A percentile compares a stretch with the other conserved stretches of the same genome.
phyloP scores from a whole-genome alignment of 169 alveolate species.

The Cystoisospora suis region DNA sequence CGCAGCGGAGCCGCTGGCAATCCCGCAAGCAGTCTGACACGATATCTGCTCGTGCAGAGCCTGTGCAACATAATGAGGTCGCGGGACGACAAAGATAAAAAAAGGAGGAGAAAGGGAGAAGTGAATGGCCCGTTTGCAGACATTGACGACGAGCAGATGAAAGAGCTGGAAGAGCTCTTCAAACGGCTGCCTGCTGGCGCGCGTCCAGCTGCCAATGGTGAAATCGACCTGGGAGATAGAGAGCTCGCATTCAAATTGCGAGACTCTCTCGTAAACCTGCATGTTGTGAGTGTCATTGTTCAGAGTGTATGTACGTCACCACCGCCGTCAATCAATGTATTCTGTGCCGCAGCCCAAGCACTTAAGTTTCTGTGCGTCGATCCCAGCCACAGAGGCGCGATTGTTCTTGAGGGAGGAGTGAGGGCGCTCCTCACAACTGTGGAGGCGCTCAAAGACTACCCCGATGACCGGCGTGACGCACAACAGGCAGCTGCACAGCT shows the following conservation, averaged over 20 bases:
- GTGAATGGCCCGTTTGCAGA: constrained; percentile 21
- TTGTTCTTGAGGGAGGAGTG: constrained; percentile 41
- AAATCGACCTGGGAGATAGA: constrained; percentile 38
- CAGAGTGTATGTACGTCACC: constrained; percentile 4
- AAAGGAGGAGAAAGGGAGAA: neutral
- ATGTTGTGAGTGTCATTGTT: neutral
- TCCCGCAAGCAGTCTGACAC: constrained; percentile 20
- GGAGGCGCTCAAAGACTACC: neutral
- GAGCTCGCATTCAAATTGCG: neutral
- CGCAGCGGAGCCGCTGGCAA: constrained; percentile 49
- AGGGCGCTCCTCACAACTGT: constrained; percentile 26
- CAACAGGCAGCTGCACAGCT: constrained; percentile 52
- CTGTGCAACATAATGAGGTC: constrained; percentile 60
- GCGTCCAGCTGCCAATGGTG: constrained; percentile 38
- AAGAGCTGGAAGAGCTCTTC: constrained; percentile 46
- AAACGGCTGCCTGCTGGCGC: constrained; percentile 40
- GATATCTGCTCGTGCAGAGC: constrained; percentile 25
- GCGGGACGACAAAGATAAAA: constrained; percentile 19
- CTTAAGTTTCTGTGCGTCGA: constrained; percentile 6
- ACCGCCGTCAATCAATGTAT: constrained; percentile 31
- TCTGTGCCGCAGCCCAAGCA: constrained; percentile 34
- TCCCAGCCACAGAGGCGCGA: neutral
- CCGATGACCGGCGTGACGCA: constrained; percentile 39
- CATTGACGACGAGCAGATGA: constrained; percentile 33
- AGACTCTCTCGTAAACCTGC: neutral